These are phyloP conservation scores for Hygrocybe coccinea DNA, from an alignment of 768 basidiomycete species.

Conservation along the genomic window DNA sequence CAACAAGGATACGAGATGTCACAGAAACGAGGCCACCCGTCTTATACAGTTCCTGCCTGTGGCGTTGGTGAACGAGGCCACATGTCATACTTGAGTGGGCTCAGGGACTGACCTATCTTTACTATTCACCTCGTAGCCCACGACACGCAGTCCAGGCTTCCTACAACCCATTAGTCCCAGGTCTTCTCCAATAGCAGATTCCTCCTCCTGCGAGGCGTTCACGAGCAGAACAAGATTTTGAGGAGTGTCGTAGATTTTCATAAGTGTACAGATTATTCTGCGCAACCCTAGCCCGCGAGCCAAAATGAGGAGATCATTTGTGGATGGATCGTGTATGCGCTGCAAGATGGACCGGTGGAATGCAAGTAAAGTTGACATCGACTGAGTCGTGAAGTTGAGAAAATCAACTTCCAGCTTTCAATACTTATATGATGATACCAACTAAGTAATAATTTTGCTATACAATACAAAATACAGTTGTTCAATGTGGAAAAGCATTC, in stretches of 20 bases:
- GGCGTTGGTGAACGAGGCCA: not conserved
- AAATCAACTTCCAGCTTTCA: no score
- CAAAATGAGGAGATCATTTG: conserved; percentile 69
- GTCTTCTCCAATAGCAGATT: conserved; percentile 87
- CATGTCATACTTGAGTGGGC: not conserved
- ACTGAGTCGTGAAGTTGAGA: no score
- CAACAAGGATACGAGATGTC: conserved; percentile 89
- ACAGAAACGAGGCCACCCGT: conserved; percentile 86
- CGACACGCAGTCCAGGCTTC: conserved; percentile 75
- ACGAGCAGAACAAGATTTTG: conserved; percentile 81
- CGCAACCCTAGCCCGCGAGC: conserved; percentile 90
- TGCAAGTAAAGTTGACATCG: conserved; percentile 54
- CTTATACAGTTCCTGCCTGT: conserved; percentile 80
- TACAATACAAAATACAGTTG: no score
- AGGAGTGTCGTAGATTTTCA: conserved; percentile 89
- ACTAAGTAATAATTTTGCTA: no score
- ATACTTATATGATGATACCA: no score
- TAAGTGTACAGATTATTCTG: conserved; percentile 73
- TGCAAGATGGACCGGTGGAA: conserved; percentile 68
- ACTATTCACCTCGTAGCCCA: conserved; percentile 74
- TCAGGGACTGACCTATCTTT: conserved; percentile 64
- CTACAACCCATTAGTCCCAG: conserved; percentile 88
- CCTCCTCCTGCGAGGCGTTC: conserved; percentile 81
- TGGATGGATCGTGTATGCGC: conserved; percentile 67
- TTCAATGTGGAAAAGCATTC: no score